These are phyloP conservation scores for Ramaria sp. DNA, from an alignment of 768 basidiomycete species.

Conservation along the genomic window DNA sequence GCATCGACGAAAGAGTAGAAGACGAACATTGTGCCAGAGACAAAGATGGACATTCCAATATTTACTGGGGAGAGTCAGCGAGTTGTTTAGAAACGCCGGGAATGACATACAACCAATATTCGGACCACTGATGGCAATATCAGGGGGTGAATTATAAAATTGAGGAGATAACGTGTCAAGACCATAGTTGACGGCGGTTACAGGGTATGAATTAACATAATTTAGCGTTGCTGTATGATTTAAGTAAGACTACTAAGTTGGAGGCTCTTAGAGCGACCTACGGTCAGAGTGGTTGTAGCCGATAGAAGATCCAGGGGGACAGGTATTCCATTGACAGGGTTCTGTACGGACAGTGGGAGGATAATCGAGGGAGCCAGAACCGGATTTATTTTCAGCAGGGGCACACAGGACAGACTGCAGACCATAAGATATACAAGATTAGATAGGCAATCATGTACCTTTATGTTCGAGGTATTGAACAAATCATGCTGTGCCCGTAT, in stretches of 20 bases:
- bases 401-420: background rate
- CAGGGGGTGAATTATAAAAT: background rate
- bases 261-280: background rate
- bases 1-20: slow-evolving; percentile 8
- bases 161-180: background rate
- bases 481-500: background rate
- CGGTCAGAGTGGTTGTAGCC: background rate
- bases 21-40: background rate
- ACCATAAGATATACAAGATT: background rate
- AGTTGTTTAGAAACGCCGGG: background rate
- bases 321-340: background rate
- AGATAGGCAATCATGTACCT: background rate
- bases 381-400: background rate
- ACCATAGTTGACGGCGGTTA: background rate
- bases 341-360: background rate
- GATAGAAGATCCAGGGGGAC: background rate
- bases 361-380: background rate
- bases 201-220: slow-evolving; percentile 33
- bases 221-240: slow-evolving; percentile 23
- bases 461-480: background rate
- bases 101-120: background rate
- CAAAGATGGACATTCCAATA: background rate
- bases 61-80: background rate
- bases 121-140: background rate
- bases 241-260: background rate